Evolutionary conservation across 2,329 filamentous ascomycete species (phyloP).

Genomic region (Chaetothyriales sp.): DNA sequence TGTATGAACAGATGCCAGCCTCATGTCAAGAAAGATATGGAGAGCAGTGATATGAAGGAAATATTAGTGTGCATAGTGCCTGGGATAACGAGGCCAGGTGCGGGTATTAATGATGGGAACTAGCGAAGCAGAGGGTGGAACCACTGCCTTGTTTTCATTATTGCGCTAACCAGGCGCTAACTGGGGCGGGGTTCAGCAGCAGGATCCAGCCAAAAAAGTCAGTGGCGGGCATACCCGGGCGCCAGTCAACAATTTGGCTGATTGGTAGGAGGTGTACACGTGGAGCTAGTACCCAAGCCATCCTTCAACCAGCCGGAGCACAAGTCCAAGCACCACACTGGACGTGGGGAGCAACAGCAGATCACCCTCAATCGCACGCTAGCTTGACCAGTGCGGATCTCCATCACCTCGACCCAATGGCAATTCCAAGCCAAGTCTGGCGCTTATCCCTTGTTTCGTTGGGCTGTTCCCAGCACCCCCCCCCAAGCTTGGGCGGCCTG

Average conservation of each 20-base stretch:
- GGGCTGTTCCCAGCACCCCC: not conserved
- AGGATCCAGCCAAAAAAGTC: not conserved
- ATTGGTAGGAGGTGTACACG: not conserved
- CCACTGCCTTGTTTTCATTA: not conserved
- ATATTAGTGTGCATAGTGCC: not conserved
- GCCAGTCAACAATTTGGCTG: not conserved
- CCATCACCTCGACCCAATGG: not conserved
- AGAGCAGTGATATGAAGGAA: not conserved
- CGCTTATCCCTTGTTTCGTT: not conserved
- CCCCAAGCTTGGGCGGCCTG: too few relatives aligned
- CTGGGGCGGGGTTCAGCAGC: not conserved
- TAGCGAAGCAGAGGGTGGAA: not conserved
- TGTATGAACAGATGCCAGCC: not conserved
- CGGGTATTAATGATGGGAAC: not conserved
- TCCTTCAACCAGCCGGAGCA: not conserved
- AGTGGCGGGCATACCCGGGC: not conserved
- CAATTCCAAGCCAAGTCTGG: not conserved
- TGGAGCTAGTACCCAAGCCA: not conserved
- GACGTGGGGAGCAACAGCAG: not conserved
- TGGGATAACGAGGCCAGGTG: not conserved
- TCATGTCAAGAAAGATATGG: not conserved
- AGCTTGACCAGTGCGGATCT: not conserved
- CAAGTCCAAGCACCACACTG: not conserved
- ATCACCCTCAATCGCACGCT: not conserved
- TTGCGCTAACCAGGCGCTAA: not conserved